A percentile compares a stretch with the other conserved stretches of the same genome.
phyloP scores from a whole-genome alignment of 345 rosid species.

The Tarenaya hassleriana region DNA sequence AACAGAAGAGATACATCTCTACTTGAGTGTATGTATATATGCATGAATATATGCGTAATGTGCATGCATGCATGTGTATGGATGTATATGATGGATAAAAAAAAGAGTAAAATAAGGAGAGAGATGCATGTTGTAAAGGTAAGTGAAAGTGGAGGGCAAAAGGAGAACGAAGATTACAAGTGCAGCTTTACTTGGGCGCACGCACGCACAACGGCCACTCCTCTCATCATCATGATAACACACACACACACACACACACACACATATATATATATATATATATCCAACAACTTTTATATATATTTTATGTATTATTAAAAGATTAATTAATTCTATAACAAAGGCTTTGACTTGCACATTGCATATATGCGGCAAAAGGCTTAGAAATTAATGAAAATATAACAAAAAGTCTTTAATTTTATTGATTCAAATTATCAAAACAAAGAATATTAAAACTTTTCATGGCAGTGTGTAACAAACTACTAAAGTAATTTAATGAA shows the following conservation, averaged over 20 bases:
- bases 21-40: background rate
- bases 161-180: slow-evolving; percentile 22
- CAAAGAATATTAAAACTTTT: no score
- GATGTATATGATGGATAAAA: no score
- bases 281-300: slow-evolving; percentile 9
- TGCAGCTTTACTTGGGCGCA: slow-evolving; percentile 29
- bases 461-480: no score
- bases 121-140: slow-evolving; percentile 9
- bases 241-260: no score
- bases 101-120: slow-evolving; percentile 5
- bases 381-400: no score
- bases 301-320: background rate
- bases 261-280: slow-evolving; percentile 5
- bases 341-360: no score
- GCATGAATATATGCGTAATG: background rate
- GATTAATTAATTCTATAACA: no score
- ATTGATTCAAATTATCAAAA: no score
- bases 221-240: slow-evolving; percentile 5
- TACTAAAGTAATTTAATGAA: no score
- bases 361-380: no score
- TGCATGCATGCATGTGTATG: background rate
- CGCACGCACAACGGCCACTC: slow-evolving; percentile 30
- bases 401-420: no score
- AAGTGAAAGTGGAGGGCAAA: slow-evolving; percentile 22
- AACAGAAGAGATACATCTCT: no score